phyloP scores from a whole-genome alignment of 2,329 filamentous ascomycete genomes.

The Aspergillus sp. region DNA sequence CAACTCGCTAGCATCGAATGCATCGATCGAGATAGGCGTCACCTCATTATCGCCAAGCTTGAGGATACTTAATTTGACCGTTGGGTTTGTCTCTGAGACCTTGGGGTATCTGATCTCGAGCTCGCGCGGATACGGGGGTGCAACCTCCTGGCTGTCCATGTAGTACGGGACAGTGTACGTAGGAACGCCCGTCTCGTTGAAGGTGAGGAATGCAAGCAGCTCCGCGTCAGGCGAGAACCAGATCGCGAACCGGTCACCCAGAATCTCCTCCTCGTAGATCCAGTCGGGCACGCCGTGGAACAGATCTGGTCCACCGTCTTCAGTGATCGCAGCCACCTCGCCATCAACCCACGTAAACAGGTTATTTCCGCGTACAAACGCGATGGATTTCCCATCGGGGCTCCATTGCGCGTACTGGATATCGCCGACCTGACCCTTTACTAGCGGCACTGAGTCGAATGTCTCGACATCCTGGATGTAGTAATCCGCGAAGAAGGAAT shows the following conservation, averaged over 20 bases:
- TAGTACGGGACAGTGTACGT: constrained; percentile 68
- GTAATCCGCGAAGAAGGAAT: constrained; percentile 69
- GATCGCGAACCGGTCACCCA: constrained; percentile 71
- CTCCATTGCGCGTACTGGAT: constrained; percentile 67
- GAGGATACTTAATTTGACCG: constrained; percentile 60
- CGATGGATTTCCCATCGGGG: constrained; percentile 58
- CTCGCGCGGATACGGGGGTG: constrained; percentile 62
- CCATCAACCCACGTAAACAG: constrained; percentile 60
- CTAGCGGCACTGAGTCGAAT: constrained; percentile 49
- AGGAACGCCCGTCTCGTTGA: constrained; percentile 71
- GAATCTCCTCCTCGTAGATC: constrained; percentile 86
- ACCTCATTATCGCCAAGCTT: constrained; percentile 50
- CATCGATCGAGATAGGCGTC: constrained; percentile 53
- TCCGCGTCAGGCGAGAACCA: constrained; percentile 91
- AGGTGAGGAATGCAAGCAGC: constrained; percentile 82
- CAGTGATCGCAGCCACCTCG: constrained; percentile 65
- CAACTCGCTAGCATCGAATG: constrained; percentile 60
- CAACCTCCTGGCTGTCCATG: constrained; percentile 58
- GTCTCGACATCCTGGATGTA: constrained; percentile 62
- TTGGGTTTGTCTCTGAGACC: constrained; percentile 67
- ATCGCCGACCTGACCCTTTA: constrained; percentile 60
- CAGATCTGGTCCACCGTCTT: constrained; percentile 76
- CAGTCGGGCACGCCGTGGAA: constrained; percentile 94
- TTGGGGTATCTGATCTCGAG: constrained; percentile 68
- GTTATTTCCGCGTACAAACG: constrained; percentile 67